Conservation (phyloP, 2,329 filamentous ascomycete species). For the Pseudogymnoascus sp. region DNA sequence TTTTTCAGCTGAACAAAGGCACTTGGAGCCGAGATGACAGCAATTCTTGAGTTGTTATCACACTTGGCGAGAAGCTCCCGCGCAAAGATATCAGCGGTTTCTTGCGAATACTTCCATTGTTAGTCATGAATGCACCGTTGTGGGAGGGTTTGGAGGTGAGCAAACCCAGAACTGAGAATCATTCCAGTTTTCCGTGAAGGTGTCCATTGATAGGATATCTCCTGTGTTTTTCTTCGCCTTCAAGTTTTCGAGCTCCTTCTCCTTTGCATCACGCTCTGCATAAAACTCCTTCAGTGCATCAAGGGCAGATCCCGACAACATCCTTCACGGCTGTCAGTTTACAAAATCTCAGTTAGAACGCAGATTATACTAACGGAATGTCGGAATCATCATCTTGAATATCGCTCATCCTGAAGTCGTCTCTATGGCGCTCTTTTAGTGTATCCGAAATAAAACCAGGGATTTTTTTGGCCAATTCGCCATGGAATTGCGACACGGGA, state of each 20-base stretch:
- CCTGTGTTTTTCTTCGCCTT: conserved; percentile 42
- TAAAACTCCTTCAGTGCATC: conserved; percentile 68
- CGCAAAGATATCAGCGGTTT: conserved; percentile 58
- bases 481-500: neutral
- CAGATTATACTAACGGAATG: conserved; percentile 6
- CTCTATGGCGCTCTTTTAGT: neutral
- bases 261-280: conserved; percentile 58
- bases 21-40: conserved; percentile 65
- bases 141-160: conserved; percentile 9
- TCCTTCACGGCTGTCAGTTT: conserved; percentile 20
- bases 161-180: conserved; percentile 74
- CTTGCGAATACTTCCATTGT: conserved; percentile 54
- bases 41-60: conserved; percentile 50
- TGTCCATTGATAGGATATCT: conserved; percentile 49
- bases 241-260: conserved; percentile 60
- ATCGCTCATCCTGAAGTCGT: neutral
- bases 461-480: neutral
- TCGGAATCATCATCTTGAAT: conserved; percentile 1
- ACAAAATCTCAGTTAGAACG: neutral
- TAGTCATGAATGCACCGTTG: neutral
- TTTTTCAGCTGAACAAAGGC: conserved; percentile 72
- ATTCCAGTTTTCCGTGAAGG: conserved; percentile 76
- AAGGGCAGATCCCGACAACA: conserved; percentile 58
- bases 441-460: conserved; percentile 3
- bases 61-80: conserved; percentile 56